phyloP scores from a whole-genome alignment of 805 yeast species.

The Kodamaea kaohsiungensis region DNA sequence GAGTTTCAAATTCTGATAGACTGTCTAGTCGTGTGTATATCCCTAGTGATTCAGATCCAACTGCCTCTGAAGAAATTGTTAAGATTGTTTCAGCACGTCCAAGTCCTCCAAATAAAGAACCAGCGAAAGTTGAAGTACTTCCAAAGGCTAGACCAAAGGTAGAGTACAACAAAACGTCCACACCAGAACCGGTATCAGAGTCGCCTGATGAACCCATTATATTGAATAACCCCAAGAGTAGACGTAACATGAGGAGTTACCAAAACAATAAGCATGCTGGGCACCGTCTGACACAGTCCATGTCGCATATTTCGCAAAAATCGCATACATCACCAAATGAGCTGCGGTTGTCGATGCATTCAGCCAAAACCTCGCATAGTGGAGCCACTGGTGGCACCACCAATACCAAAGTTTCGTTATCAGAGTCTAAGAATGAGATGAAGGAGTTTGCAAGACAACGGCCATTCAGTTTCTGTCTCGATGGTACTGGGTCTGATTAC shows the following conservation, averaged over 20 bases:
- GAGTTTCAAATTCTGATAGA: neutral
- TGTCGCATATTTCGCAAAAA: neutral
- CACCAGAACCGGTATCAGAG: neutral
- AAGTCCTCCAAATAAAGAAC: neutral
- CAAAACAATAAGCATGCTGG: constrained; percentile 3
- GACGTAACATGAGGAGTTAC: constrained; percentile 10
- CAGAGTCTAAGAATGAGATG: constrained; percentile 15
- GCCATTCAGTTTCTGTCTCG: constrained; percentile 31
- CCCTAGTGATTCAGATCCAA: neutral
- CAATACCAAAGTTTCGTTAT: constrained; percentile 6
- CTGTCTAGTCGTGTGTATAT: too few species aligned
- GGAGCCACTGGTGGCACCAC: constrained; percentile 7
- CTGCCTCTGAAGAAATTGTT: neutral
- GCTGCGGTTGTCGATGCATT: constrained; percentile 8
- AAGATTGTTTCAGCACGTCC: neutral
- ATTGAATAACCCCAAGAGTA: constrained; percentile 9
- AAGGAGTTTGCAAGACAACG: constrained; percentile 23
- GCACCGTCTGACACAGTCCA: neutral
- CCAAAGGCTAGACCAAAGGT: too few species aligned
- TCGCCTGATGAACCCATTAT: neutral
- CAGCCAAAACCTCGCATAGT: constrained; percentile 1
- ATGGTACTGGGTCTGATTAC: constrained; percentile 23
- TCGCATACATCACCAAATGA: constrained; percentile 5
- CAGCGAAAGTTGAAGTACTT: neutral
- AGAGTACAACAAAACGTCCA: neutral